phyloP scores from a whole-genome alignment of 129 eudicot species.

The Pittosporum tobira region DNA sequence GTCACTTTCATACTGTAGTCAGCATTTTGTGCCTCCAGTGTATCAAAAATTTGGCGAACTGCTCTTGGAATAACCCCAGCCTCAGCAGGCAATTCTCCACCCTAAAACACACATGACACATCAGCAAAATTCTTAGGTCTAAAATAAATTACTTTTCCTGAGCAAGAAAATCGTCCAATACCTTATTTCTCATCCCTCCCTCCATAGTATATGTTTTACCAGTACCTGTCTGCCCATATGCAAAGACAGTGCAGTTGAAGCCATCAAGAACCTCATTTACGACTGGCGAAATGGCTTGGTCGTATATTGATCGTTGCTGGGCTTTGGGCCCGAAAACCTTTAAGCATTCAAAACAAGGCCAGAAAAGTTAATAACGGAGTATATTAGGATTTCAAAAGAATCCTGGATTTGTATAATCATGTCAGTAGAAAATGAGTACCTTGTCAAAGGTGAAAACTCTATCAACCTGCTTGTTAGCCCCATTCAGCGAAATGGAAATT shows the following conservation, averaged over 20 bases:
- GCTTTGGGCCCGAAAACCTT: constrained; percentile 93
- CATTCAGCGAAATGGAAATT: constrained; percentile 42
- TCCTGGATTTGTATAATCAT: neutral
- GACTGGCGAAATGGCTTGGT: constrained; percentile 76
- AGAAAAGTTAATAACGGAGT: neutral
- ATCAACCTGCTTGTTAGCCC: constrained; percentile 66
- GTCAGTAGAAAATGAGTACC: constrained; percentile 26
- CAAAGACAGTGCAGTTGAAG: constrained; percentile 84
- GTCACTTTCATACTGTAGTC: constrained; percentile 87
- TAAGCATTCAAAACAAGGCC: neutral
- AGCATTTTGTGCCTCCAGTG: constrained; percentile 70
- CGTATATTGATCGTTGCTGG: constrained; percentile 75
- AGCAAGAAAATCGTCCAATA: constrained; percentile 12
- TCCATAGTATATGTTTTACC: constrained; percentile 94
- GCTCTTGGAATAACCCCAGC: constrained; percentile 96
- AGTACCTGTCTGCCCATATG: constrained; percentile 87
- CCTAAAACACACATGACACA: constrained; percentile 22
- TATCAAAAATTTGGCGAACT: constrained; percentile 76
- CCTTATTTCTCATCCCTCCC: constrained; percentile 91
- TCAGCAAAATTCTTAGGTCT: neutral
- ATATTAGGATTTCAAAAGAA: neutral
- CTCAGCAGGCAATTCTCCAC: constrained; percentile 76
- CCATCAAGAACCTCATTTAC: constrained; percentile 81
- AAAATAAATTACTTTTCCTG: neutral
- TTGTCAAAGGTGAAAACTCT: constrained; percentile 74